These are phyloP conservation scores for Boletus sp. DNA, from an alignment of 1,284 basidiomycete species.

Conservation along the genomic window DNA sequence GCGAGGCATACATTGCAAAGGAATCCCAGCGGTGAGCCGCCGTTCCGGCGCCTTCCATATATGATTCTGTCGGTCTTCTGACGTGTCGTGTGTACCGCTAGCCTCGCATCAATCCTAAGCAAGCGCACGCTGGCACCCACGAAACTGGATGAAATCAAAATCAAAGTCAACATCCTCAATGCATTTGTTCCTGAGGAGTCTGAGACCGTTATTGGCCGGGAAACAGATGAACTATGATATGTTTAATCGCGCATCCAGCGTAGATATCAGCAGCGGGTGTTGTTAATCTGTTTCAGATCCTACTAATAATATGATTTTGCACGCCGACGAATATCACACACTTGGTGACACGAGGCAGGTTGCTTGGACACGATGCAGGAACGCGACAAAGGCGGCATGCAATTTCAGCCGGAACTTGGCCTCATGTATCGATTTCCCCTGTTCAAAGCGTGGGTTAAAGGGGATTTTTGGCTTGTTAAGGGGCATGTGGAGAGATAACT, in stretches of 20 bases:
- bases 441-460: constrained; percentile 9
- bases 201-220: constrained; percentile 36
- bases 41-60: neutral
- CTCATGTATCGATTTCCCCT: constrained; percentile 27
- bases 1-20: constrained; percentile 81
- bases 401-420: constrained; percentile 25
- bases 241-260: constrained; percentile 1
- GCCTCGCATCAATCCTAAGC: constrained; percentile 66
- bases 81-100: constrained; percentile 29
- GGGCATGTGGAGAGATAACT: constrained; percentile 1
- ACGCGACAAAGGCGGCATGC: constrained; percentile 12
- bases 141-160: constrained; percentile 93
- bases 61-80: constrained; percentile 6
- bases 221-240: constrained; percentile 37
- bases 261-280: constrained; percentile 18
- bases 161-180: constrained; percentile 84
- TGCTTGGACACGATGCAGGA: constrained; percentile 27
- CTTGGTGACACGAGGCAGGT: constrained; percentile 24
- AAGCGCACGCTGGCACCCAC: constrained; percentile 71
- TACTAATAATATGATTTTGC: constrained; percentile 18
- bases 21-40: constrained; percentile 75
- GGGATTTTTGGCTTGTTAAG: constrained; percentile 16
- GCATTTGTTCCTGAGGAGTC: constrained; percentile 61
- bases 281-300: constrained; percentile 16
- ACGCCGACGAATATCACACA: neutral